Evolutionary conservation across 2,329 filamentous ascomycete species (phyloP).

Genomic region (Sclerotinia nivalis): DNA sequence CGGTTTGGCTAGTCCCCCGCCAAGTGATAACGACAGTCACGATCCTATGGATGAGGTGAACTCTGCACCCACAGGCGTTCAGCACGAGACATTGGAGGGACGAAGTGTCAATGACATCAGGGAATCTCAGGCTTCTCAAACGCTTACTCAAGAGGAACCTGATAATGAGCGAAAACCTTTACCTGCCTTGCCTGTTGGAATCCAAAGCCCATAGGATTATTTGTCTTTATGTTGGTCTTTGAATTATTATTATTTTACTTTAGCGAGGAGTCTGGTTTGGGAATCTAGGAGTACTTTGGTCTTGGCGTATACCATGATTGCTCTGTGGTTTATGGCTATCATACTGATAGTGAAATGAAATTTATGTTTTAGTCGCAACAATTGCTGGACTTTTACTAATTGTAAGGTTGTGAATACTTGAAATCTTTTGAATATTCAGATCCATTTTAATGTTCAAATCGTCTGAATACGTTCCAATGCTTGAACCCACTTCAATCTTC

Average conservation of each 20-base stretch:
- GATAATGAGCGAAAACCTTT: conserved; percentile 4
- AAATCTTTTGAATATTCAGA: no score
- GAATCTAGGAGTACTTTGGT: background rate
- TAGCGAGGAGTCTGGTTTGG: conserved; percentile 17
- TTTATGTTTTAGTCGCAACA: background rate
- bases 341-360: background rate
- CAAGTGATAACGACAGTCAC: conserved; percentile 8
- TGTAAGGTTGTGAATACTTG: no score
- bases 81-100: background rate
- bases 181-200: conserved; percentile 10
- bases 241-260: background rate
- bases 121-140: background rate
- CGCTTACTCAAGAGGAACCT: background rate
- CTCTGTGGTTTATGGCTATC: background rate
- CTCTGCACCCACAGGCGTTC: background rate
- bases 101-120: background rate
- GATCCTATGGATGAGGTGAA: conserved; percentile 18
- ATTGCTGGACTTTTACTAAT: no score
- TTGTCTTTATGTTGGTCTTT: background rate
- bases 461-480: no score
- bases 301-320: conserved; percentile 9
- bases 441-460: no score
- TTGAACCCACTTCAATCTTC: no score
- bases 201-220: background rate
- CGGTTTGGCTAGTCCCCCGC: conserved; percentile 8